Conservation (phyloP, 352 stramenopile genomes). For the Pythium rishiriense region DNA sequence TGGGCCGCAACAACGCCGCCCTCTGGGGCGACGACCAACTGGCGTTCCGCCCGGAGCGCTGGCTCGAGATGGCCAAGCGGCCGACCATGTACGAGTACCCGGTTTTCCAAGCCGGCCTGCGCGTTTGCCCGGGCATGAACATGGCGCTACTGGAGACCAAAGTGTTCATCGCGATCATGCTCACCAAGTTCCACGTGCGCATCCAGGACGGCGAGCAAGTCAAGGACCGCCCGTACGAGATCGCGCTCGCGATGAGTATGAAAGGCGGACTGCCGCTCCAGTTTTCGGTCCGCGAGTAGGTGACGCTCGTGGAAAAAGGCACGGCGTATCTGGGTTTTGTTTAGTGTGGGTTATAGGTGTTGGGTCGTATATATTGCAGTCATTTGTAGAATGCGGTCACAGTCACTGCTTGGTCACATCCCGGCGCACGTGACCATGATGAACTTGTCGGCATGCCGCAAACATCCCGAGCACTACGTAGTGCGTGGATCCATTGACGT, state of each 20-base stretch:
- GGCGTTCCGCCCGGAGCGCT: conserved; percentile 66
- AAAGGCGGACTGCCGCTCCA: conserved; percentile 17
- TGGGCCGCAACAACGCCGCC: conserved; percentile 49
- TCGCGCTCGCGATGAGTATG: conserved; percentile 24
- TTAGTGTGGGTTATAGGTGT: no score
- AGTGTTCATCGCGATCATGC: conserved; percentile 47
- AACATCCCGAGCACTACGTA: no score
- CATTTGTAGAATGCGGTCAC: no score
- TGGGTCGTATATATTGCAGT: no score
- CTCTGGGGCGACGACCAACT: conserved; percentile 54
- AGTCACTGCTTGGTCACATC: no score
- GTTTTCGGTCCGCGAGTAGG: background rate
- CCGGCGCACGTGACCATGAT: no score
- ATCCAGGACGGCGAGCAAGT: conserved; percentile 40
- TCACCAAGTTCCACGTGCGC: conserved; percentile 39
- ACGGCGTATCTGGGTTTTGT: no score
- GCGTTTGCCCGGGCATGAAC: conserved; percentile 69
- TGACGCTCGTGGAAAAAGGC: background rate
- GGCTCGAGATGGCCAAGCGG: conserved; percentile 55
- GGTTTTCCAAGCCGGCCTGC: conserved; percentile 64
- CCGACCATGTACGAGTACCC: conserved; percentile 68
- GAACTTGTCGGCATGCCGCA: no score
- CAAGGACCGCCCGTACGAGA: conserved; percentile 44
- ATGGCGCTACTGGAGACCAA: conserved; percentile 69
- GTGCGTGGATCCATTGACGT: no score